Base-by-base conservation (phyloP, 805 yeast genomes). In the Candida silvicultrix region DNA sequence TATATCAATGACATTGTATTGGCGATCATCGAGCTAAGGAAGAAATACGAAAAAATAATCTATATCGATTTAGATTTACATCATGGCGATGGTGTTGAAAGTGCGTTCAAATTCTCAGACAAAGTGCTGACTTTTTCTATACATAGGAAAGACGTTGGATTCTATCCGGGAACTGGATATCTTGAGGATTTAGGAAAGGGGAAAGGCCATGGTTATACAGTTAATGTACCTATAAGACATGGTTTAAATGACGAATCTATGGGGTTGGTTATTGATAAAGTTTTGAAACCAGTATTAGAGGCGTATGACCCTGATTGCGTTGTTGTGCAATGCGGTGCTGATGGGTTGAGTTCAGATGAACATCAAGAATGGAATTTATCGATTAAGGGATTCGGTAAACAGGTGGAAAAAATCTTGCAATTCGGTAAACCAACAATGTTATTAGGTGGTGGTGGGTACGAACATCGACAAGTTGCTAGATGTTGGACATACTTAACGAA, bases 391-490 rank as follows among this genome's bases (percentile, higher is more conserved):
- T 66, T 72, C 19, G 71, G 74, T 0, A 25, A 56, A 1, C 62
- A 61, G 6, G 59, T 81, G 5, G 5, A 49, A 22, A 34, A 53
- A 12, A 20, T 74, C 18, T 41, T 71, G 7, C 51, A 45, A 2
- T 47, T 52, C 52, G 55, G 43, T 38, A 59, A 19, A 40, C 80
- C 80, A 0, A 58, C 69, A 0, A 45, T 82, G 44, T 46, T 85
- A 7, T 65, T 85, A 1, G 92, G 92, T 1, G 94, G 94, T 2
- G 94, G 94, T 3, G 94, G 92, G 0, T 85, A 85, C 57, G 78
- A 83, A 49, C 78, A 73, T 49, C 58, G 69, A 3, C 81, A 83
- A 48, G 71, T 78, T 22, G 80, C 89, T 0, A 71, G 85, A 49
- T 77, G 80, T 46, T 82, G 87, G 57, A 59, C 71, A 0, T 69